Conservation (phyloP, 2,329 filamentous ascomycete species). For the Macrophomina pseudophaseolina region DNA sequence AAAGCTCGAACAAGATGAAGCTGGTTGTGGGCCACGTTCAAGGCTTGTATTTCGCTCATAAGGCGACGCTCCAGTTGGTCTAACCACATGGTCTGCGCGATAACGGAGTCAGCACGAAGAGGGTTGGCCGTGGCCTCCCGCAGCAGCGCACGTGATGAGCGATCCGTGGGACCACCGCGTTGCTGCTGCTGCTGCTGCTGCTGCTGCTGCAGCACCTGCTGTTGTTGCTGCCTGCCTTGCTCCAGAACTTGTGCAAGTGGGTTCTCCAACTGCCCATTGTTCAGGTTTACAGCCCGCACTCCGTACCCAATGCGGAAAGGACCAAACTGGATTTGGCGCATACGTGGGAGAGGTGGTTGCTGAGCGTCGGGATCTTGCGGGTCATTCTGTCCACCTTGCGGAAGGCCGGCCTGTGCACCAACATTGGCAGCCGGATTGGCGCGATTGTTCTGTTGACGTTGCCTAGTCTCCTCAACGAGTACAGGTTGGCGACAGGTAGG, state of each 20-base stretch:
- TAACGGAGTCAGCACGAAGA: constrained; percentile 25
- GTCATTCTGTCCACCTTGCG: constrained; percentile 27
- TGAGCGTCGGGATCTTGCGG: constrained; percentile 31
- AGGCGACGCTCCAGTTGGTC: constrained; percentile 71
- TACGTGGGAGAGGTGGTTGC: neutral
- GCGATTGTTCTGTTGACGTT: constrained; percentile 35
- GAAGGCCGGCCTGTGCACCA: constrained; percentile 22
- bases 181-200: constrained; percentile 29
- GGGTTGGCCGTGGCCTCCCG: constrained; percentile 20
- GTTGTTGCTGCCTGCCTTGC: constrained; percentile 29
- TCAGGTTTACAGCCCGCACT: constrained; percentile 24
- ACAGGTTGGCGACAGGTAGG: constrained; percentile 91
- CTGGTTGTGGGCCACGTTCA: constrained; percentile 70
- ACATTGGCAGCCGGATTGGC: constrained; percentile 29
- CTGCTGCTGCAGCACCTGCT: constrained; percentile 31
- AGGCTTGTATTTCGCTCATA: constrained; percentile 66
- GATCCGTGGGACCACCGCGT: constrained; percentile 8
- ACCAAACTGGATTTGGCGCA: constrained; percentile 25
- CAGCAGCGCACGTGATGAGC: constrained; percentile 1
- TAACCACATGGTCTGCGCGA: constrained; percentile 64
- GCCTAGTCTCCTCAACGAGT: constrained; percentile 50
- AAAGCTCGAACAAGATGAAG: constrained; percentile 66
- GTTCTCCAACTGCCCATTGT: neutral
- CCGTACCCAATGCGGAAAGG: constrained; percentile 25
- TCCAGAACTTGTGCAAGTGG: neutral